Base-by-base conservation (phyloP, 108 stramenopile species). In the Pseudonitzschia multiseries region DNA sequence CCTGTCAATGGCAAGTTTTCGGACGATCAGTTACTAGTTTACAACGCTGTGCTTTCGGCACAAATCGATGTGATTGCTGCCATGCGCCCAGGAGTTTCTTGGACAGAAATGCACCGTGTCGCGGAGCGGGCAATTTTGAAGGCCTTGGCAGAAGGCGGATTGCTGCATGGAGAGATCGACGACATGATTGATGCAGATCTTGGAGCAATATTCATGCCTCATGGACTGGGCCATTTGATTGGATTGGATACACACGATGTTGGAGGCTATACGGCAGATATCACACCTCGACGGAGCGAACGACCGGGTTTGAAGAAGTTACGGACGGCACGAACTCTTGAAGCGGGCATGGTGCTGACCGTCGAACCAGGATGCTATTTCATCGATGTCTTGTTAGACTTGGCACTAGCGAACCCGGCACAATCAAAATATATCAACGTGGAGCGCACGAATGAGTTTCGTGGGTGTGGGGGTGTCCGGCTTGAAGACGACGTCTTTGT, bases 281-380 rank as follows among this genome's bases (percentile, higher is more conserved):
- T 76, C 41, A 40, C 61, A 62, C 93, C 87, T 15, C 69, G 73
- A n/a, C 76, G 95, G 33, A 81, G 76, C 40, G 31, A 53, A n/a
- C 81, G 84, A 22, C 93, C 95, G 24, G 98, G 98, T 13, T 81
- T 94, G 60, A 79, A 78, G 61, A 88, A 71, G 60, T 80, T 98
- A 27, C 90, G 98, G 36, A 95, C 93, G 18, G 94, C 93, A 22
- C 81, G 97, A 15, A 71, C 75, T 29, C 53, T 98, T 29, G 83
- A 92, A 57, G 77, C 77, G 60, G 84, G 87, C 60, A 97, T 98
- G 97, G 85, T 84, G 5, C 44, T 98, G 29, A 99, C 98, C 2
- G 96, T 97, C 21, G 98, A 99, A 79, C 98, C 98, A 6, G 98
- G 98, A 8, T 95, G 96, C 70, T 99, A 99, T 78, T 99, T 99